phyloP scores from a whole-genome alignment of 768 basidiomycete genomes.

The Serendipita vermifera region DNA sequence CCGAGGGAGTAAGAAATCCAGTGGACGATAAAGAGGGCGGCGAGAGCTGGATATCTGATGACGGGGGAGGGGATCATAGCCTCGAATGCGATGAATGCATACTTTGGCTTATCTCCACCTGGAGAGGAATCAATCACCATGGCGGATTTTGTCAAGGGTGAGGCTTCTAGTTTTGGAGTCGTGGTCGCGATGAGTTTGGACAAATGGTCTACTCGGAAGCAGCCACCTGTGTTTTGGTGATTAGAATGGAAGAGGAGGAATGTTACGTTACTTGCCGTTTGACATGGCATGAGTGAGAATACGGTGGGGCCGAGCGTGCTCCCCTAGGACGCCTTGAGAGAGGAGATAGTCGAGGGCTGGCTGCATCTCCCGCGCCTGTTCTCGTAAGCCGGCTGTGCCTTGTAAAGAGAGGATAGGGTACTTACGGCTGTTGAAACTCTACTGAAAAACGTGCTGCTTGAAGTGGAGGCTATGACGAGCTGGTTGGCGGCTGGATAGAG shows the following conservation, averaged over 20 bases:
- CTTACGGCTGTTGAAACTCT: too few relatives aligned
- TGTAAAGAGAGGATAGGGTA: too few relatives aligned
- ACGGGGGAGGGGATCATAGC: not conserved
- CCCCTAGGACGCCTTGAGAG: not conserved
- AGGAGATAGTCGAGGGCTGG: not conserved
- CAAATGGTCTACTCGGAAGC: not conserved
- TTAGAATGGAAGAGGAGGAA: not conserved
- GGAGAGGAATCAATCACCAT: not conserved
- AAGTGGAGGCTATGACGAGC: not conserved
- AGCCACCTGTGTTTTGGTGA: not conserved
- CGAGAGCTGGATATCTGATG: not conserved
- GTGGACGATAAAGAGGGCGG: not conserved
- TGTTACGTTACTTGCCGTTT: not conserved
- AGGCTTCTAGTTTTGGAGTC: too few relatives aligned
- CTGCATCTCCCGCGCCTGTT: not conserved
- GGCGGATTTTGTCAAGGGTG: too few relatives aligned
- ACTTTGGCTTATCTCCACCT: not conserved
- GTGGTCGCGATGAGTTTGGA: not conserved
- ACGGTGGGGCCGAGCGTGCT: not conserved
- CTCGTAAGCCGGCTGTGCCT: too few relatives aligned
- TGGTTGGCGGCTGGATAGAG: not conserved
- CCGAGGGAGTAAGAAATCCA: not conserved
- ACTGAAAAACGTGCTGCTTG: too few relatives aligned
- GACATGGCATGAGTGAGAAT: not conserved
- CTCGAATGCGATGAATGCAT: not conserved